A percentile compares a stretch with the other conserved stretches of the same genome.
These are phyloP conservation scores for Cyphellophora attinorum DNA, from an alignment of 2,329 filamentous ascomycete genomes.

Conservation along the genomic window DNA sequence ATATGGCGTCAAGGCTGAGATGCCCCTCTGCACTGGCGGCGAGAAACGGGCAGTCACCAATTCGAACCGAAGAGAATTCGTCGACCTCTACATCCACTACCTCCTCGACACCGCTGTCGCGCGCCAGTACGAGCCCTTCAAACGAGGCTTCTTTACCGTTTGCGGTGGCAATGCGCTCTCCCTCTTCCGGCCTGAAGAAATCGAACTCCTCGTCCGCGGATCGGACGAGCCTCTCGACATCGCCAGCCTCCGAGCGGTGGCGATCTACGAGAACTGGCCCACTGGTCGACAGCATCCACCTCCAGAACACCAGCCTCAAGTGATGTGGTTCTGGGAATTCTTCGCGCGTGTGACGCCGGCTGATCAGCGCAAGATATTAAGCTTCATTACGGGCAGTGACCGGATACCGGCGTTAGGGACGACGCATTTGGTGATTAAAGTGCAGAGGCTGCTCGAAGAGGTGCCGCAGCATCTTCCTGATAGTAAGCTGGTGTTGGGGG, in stretches of 20 bases:
- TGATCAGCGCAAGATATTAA: constrained; percentile 68
- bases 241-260: constrained; percentile 62
- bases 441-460: constrained; percentile 2
- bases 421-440: constrained; percentile 61
- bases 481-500: constrained; percentile 15
- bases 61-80: constrained; percentile 72
- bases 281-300: constrained; percentile 21
- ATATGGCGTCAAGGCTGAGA: constrained; percentile 58
- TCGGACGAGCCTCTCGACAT: constrained; percentile 80
- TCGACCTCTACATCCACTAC: constrained; percentile 73
- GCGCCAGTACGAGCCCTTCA: constrained; percentile 87
- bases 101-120: constrained; percentile 67
- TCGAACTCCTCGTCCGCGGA: constrained; percentile 76
- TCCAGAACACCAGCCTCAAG: constrained; percentile 53
- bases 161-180: constrained; percentile 81
- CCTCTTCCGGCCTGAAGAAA: constrained; percentile 82
- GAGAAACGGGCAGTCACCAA: constrained; percentile 73
- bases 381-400: constrained; percentile 85
- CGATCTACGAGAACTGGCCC: constrained; percentile 74
- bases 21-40: constrained; percentile 66
- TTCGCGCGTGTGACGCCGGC: constrained; percentile 56
- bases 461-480: neutral
- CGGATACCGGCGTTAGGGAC: constrained; percentile 82
- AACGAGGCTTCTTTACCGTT: constrained; percentile 85
- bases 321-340: constrained; percentile 82